Evolutionary conservation across 371 early-diverging fungal genomes (phyloP), one percentile per base, ranked within the genome.

Genomic region (Syncephalastrum sp.): DNA sequence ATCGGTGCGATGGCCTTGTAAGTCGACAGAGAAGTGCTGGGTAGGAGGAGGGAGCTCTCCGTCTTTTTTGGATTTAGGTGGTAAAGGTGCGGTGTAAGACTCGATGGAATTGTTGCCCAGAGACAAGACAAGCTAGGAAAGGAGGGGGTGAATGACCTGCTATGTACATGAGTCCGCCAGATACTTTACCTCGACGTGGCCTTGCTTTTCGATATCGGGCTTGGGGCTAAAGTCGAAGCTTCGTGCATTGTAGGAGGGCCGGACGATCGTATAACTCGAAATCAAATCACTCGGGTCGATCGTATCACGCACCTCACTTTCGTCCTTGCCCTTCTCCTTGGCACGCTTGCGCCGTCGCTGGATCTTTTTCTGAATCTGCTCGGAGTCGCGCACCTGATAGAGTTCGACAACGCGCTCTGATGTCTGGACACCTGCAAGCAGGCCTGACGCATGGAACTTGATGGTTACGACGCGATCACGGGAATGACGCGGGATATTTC

Each of bases 1-100:
- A 70, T 97, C 97, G 15, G 87, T 82, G 13, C 98, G 87, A 71
- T 98, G 98, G 13, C 98, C 98, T 24, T 81, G 83, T 43, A 90
- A 64, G 63, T 95, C 96, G 33, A 97, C 62, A 1, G 88, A 78
- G 51, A 82, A 79, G 17, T 83, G 59, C 49, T 77, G 72, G 54
- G 72, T 63, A 38, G 85, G 83, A 52, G 85, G 88, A 16, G 61
- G 67, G 5, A 63, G 38, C 33, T 72, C 75, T 14, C 82, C 81
- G 7, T 68, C 66, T 21, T 75, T 76, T 63, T 84, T 82, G 53
- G 74, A 70, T 4, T 60, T 48, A 5, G 74, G 75, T 33, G 38
- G 38, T 17, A 78, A 60, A n/a, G 82, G 77, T 13, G 81, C 69
- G 13, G 75, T 69, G 60, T 88, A 90, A 15, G 84, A 75, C 67